Evolutionary conservation across 345 rosid species (phyloP), one percentile per base, ranked within the genome.

Genomic region (Pistacia atlantica): DNA sequence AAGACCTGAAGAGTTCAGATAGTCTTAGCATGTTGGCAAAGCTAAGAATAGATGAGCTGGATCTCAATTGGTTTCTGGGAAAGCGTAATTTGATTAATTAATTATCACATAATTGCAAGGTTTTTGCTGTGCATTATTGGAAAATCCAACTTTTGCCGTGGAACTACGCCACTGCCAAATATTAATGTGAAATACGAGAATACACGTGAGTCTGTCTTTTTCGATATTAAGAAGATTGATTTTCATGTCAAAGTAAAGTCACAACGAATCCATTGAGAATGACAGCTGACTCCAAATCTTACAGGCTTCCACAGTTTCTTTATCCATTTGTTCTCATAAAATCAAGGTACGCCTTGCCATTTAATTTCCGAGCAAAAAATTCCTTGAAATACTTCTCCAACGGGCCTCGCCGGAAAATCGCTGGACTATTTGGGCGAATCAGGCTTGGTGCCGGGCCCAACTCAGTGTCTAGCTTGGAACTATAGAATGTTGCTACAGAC

Each of bases 391-490:
- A 83, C 62, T 65, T 45, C 45, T 80, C 79, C 67, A 78, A 4
- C 4, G 66, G 54, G 8, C 77, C 48, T 56, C 64, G 66, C 22
- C 56, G 59, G n/a, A 81, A 81, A 25, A 1, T 58, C n/a, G 72
- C 59, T 0, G 74, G 60, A 62, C 55, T 58, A 22, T 57, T 11
- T 1, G 66, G 62, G 22, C 65, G 72, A 60, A 63, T 12, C 1
- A 81, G 79, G 76, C 81, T 81, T 0, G 51, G 60, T 25, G 84
- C 73, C 57, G 84, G 82, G 33, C 81, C 84, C 12, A 81, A 37
- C 55, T 69, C 81, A 3, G 65, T 58, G 38, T 78, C 81, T 13
- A 81, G 56, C 76, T 65, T 74, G 68, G 75, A 37, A 22, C 65
- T 81, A 31, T 78, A 70, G 52, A 81, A 81, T 31, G 76, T 69